Base-by-base conservation (phyloP, 164 flowering plant species). In the Kingdonia uniflora region DNA sequence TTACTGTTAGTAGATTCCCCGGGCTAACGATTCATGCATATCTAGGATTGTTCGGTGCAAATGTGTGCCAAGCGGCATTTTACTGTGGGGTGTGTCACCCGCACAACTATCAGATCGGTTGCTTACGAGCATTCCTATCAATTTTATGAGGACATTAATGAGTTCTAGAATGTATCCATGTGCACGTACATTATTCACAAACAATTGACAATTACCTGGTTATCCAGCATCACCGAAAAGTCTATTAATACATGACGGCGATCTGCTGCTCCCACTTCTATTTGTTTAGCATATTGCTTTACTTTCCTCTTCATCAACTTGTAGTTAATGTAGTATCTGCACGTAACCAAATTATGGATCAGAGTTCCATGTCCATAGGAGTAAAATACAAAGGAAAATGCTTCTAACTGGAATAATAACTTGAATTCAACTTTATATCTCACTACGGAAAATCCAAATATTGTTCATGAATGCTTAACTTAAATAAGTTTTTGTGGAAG, bases 241-340 rank as follows among this genome's bases (percentile, higher is more conserved):
- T 85, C 95, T 56, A 64, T 79, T 12, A 89, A 80, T 60, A 85
- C 73, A 56, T 61, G 47, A 20, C 51, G 71, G 19, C 63, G 85
- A 59, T 79, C 64, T 60, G 68, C 67, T n/a, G 68, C 56, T 16
- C 82, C 83, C 55, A 21, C 67, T 49, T 80, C 75, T 29, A 77
- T 65, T 51, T 88, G 87, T 44, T 70, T 80, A 51, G 78, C 62
- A 70, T 83, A 84, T 54, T 75, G 77, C 29, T 71, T 85, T 17
- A 88, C 92, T 64, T 79, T 85, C 71, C 81, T 85, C 80, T 88
- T 88, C 84, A 88, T 64, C 19, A 84, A 57, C 69, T 88, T 88
- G 65, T 88, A 85, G 62, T 79, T 75, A 11, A 88, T 80, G 62
- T 88, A 88, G 58, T 77, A 79, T 26, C 97, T 88, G 74, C 26